phyloP scores from a whole-genome alignment of 2,329 filamentous ascomycete species.

The Cercospora sp. region DNA sequence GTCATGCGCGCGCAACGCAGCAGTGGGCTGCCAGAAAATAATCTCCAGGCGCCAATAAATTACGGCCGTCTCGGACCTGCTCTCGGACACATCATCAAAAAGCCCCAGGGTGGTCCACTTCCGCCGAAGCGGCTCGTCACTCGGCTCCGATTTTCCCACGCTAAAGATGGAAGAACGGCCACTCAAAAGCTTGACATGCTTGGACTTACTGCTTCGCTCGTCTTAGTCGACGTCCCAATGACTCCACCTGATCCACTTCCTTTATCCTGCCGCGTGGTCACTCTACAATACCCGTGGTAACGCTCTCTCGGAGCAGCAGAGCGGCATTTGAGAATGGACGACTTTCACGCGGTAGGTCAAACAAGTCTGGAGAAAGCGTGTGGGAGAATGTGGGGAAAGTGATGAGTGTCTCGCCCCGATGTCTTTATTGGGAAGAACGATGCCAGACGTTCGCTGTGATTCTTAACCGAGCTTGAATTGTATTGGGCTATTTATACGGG shows the following conservation, averaged over 20 bases:
- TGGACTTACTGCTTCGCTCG: neutral
- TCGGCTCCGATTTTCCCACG: neutral
- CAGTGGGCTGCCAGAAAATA: neutral
- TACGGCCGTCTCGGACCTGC: neutral
- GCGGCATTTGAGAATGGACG: conserved; percentile 3
- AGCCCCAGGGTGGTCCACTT: neutral
- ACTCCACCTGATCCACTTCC: neutral
- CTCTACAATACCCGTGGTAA: neutral
- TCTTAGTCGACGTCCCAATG: neutral
- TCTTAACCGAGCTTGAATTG: neutral
- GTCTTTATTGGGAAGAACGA: neutral
- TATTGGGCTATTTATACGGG: conserved; percentile 12
- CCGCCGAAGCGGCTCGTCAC: neutral
- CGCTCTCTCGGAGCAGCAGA: neutral
- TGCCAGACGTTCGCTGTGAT: neutral
- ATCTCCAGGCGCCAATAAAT: neutral
- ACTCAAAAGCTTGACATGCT: conserved; percentile 17
- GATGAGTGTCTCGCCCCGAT: neutral
- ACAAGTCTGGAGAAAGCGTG: conserved; percentile 7
- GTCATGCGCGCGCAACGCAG: neutral
- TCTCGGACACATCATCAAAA: neutral
- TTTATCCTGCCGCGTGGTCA: neutral
- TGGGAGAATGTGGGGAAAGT: conserved; percentile 14
- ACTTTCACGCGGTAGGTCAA: neutral
- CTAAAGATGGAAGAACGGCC: neutral